Evolutionary conservation across 2,329 filamentous ascomycete genomes (phyloP).

Genomic region (Fusarium citri): DNA sequence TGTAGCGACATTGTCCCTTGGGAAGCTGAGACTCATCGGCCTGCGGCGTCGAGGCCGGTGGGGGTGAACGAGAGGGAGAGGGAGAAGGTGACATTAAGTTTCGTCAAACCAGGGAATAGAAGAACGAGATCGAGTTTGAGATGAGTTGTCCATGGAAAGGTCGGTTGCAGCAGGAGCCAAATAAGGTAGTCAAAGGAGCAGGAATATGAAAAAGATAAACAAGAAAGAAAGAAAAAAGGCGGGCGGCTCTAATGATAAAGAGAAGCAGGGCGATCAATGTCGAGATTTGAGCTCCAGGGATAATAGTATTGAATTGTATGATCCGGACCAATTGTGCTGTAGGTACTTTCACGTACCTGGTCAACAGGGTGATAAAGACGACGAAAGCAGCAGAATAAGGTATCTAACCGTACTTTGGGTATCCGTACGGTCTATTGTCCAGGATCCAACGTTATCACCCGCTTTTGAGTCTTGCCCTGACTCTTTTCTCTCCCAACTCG

Average conservation of each 20-base stretch:
- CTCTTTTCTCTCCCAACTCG: conserved; percentile 4
- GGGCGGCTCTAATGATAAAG: conserved; percentile 48
- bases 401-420: conserved; percentile 7
- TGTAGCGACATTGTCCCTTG: conserved; percentile 69
- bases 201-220: conserved; percentile 25
- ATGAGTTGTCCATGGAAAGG: conserved; percentile 46
- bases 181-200: conserved; percentile 38
- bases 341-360: conserved; percentile 28
- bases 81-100: conserved; percentile 46
- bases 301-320: conserved; percentile 36
- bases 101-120: conserved; percentile 42
- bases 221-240: conserved; percentile 26
- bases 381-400: conserved; percentile 1
- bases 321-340: conserved; percentile 41
- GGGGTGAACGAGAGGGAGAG: conserved; percentile 40
- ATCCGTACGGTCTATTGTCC: background rate
- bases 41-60: conserved; percentile 42
- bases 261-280: conserved; percentile 47
- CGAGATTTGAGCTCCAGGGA: conserved; percentile 46
- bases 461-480: conserved; percentile 1
- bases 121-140: conserved; percentile 35
- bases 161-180: conserved; percentile 36
- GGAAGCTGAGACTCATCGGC: conserved; percentile 62
- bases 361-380: conserved; percentile 3
- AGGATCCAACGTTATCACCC: conserved; percentile 45